Evolutionary conservation across 331 rosid species (phyloP).

Genomic region (Phaseolus coccineus): DNA sequence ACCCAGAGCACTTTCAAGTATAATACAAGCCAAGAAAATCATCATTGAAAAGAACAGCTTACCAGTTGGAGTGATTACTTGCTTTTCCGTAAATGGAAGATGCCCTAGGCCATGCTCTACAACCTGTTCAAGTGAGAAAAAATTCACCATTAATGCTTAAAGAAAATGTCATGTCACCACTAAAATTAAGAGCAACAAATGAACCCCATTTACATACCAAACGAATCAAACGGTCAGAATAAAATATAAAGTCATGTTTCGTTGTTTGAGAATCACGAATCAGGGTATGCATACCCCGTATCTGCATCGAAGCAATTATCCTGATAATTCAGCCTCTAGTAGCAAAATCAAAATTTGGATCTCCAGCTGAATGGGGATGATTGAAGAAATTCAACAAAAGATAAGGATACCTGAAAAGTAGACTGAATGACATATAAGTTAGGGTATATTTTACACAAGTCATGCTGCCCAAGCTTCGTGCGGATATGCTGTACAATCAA

Average conservation of each 20-base stretch:
- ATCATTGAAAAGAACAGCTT: constrained; percentile 41
- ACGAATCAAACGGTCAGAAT: constrained; percentile 94
- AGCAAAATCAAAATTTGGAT: constrained; percentile 20
- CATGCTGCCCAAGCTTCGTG: constrained; percentile 98
- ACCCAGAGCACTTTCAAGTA: neutral
- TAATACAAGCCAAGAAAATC: constrained; percentile 24
- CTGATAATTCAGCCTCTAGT: constrained; percentile 21
- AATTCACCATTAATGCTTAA: constrained; percentile 31
- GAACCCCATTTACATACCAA: constrained; percentile 65
- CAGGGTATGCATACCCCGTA: constrained; percentile 97
- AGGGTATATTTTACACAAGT: constrained; percentile 96
- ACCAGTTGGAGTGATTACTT: constrained; percentile 95
- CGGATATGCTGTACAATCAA: constrained; percentile 97
- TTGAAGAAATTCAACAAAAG: constrained; percentile 22
- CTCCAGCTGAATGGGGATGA: constrained; percentile 20
- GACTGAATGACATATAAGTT: constrained; percentile 88
- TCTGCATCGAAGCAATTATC: constrained; percentile 60
- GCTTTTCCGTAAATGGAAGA: constrained; percentile 96
- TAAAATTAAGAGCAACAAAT: constrained; percentile 38
- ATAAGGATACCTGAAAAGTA: constrained; percentile 85
- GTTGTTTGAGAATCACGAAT: constrained; percentile 89
- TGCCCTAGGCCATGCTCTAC: constrained; percentile 99
- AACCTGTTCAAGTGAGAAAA: constrained; percentile 67
- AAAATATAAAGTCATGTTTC: constrained; percentile 94
- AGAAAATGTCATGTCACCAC: constrained; percentile 36